Conservation (phyloP, 108 stramenopile species). For the Nitzschia sp. region DNA sequence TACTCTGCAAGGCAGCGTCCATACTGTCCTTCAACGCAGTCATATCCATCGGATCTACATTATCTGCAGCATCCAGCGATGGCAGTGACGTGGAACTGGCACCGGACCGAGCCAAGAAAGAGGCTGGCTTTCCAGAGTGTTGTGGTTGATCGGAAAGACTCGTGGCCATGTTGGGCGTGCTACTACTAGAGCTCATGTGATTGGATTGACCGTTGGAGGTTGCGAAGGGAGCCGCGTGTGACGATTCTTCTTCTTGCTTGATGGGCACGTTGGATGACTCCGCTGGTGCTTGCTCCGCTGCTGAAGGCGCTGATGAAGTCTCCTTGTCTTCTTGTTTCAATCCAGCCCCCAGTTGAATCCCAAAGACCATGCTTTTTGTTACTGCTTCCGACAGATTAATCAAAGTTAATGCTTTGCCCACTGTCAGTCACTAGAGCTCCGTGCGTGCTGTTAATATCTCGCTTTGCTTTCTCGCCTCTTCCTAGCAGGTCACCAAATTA, state of each 20-base stretch:
- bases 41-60: slow-evolving; percentile 44
- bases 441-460: no score
- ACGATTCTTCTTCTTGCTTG: neutral
- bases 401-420: no score
- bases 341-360: slow-evolving; percentile 5
- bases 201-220: neutral
- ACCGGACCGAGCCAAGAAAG: neutral
- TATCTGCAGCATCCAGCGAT: neutral
- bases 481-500: no score
- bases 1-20: slow-evolving; percentile 42
- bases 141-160: neutral
- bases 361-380: slow-evolving; percentile 1
- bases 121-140: neutral
- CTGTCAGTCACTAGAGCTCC: no score
- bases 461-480: no score
- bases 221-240: no score
- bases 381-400: no score
- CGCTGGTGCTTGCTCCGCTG: neutral
- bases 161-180: neutral
- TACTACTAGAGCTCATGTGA: slow-evolving; percentile 1
- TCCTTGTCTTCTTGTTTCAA: slow-evolving; percentile 5
- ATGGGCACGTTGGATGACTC: neutral
- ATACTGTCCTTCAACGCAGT: slow-evolving; percentile 49
- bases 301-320: neutral
- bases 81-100: slow-evolving; percentile 3